Evolutionary conservation across 177 flowering plant genomes (phyloP).

Genomic region (Telopea speciosissima): DNA sequence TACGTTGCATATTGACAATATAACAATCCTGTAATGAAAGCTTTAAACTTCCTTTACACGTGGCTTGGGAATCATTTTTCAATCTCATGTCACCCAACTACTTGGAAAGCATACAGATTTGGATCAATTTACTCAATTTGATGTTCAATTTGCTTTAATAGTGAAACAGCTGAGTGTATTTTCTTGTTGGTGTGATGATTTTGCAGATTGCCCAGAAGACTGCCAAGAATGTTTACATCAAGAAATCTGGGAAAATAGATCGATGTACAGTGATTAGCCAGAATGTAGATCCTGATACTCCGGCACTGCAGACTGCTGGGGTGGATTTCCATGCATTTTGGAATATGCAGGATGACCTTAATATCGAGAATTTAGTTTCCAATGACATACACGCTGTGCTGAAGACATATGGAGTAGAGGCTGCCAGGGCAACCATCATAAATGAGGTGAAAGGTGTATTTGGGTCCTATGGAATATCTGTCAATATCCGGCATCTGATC

Average conservation of each 20-base stretch:
- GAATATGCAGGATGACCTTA: conserved; percentile 72
- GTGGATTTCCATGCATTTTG: too few species aligned
- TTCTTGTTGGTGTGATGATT: background rate
- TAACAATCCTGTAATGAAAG: too few species aligned
- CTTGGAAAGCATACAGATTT: too few species aligned
- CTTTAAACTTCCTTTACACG: too few species aligned
- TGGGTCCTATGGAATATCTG: conserved; percentile 53
- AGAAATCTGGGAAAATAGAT: conserved; percentile 48
- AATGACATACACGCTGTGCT: conserved; percentile 72
- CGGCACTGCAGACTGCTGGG: conserved; percentile 56
- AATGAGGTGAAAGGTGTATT: conserved; percentile 63
- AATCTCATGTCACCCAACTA: too few species aligned
- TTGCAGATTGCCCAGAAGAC: conserved; percentile 69
- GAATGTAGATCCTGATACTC: conserved; percentile 20
- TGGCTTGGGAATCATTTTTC: too few species aligned
- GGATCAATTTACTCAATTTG: too few species aligned
- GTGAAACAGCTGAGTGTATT: too few species aligned
- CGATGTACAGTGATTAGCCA: conserved; percentile 42
- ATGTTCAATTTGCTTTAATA: too few species aligned
- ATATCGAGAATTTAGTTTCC: conserved; percentile 49
- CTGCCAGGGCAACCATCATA: conserved; percentile 79
- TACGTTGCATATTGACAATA: too few species aligned
- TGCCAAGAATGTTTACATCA: conserved; percentile 69
- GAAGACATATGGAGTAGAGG: conserved; percentile 49
- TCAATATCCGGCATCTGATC: conserved; percentile 59